Evolutionary conservation across 2,329 filamentous ascomycete genomes (phyloP).

Genomic region (Aspergillus quadricinctus): DNA sequence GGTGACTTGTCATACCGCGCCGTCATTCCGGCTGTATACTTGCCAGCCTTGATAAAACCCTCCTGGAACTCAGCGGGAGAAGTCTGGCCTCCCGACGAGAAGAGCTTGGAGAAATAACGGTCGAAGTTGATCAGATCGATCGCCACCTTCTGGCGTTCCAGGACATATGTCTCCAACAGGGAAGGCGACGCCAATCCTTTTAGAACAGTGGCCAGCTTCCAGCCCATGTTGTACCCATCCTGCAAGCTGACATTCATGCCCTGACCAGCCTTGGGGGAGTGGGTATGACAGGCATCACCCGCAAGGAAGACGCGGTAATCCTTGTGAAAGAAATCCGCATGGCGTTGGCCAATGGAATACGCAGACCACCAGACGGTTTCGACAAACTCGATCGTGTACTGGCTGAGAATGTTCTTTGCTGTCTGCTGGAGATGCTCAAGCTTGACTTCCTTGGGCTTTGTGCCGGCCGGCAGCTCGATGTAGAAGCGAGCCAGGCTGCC

Average conservation of each 20-base stretch:
- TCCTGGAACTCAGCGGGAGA: conserved; percentile 51
- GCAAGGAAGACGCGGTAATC: conserved; percentile 63
- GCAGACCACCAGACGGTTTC: conserved; percentile 65
- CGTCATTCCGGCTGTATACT: conserved; percentile 59
- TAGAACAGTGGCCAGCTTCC: conserved; percentile 54
- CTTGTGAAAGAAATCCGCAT: conserved; percentile 66
- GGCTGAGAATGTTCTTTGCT: conserved; percentile 51
- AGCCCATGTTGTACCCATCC: conserved; percentile 58
- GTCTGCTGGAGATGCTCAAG: conserved; percentile 51
- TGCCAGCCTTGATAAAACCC: conserved; percentile 54
- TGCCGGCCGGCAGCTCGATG: conserved; percentile 53
- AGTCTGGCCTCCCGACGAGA: conserved; percentile 43
- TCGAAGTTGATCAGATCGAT: conserved; percentile 60
- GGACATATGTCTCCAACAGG: conserved; percentile 51
- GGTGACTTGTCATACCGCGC: conserved; percentile 50
- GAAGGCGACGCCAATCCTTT: conserved; percentile 39
- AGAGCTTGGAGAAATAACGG: conserved; percentile 50
- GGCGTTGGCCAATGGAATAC: conserved; percentile 66
- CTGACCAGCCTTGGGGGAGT: conserved; percentile 68
- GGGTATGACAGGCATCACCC: conserved; percentile 65
- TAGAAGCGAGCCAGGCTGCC: conserved; percentile 59
- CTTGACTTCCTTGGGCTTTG: conserved; percentile 49
- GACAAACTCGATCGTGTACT: conserved; percentile 52
- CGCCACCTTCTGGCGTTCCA: conserved; percentile 51
- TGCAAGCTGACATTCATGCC: conserved; percentile 53